phyloP scores from a whole-genome alignment of 2,329 filamentous ascomycete genomes.

The Fusarium xyrophilum region DNA sequence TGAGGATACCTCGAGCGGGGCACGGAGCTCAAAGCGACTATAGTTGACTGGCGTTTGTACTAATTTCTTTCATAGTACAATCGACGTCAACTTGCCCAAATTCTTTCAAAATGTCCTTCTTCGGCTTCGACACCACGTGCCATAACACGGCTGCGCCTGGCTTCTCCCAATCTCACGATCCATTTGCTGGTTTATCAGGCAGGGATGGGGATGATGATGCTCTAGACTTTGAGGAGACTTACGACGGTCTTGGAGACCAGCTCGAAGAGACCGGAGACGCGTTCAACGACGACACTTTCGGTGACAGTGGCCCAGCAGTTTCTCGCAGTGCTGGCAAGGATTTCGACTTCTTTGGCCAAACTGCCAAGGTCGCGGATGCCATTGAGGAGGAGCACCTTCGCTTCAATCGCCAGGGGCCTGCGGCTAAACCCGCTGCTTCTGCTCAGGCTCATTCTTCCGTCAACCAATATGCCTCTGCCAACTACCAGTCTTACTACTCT shows the following conservation, averaged over 20 bases:
- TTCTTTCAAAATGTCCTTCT: constrained; percentile 78
- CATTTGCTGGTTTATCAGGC: constrained; percentile 82
- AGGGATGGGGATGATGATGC: constrained; percentile 66
- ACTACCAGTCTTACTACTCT: constrained; percentile 41
- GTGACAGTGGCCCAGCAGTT: constrained; percentile 48
- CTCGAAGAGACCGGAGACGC: constrained; percentile 91
- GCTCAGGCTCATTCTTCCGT: constrained; percentile 45
- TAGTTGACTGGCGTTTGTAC: constrained; percentile 16
- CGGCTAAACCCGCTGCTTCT: constrained; percentile 47
- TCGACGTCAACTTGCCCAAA: constrained; percentile 33
- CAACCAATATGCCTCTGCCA: constrained; percentile 51
- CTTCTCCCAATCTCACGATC: constrained; percentile 84
- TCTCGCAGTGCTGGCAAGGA: constrained; percentile 77
- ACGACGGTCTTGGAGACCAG: constrained; percentile 90
- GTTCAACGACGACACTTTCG: constrained; percentile 98
- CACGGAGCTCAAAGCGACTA: constrained; percentile 29
- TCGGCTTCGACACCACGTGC: constrained; percentile 79
- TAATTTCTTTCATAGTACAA: constrained; percentile 39
- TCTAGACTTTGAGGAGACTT: constrained; percentile 92
- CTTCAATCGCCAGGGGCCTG: constrained; percentile 76
- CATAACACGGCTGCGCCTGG: constrained; percentile 75
- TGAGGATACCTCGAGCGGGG: constrained; percentile 26
- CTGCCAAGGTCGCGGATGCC: constrained; percentile 82
- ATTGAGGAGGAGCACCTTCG: constrained; percentile 91
- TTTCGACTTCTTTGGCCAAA: constrained; percentile 96